Conservation (phyloP, 805 yeast species). For the Ogataea paradorogensis region DNA sequence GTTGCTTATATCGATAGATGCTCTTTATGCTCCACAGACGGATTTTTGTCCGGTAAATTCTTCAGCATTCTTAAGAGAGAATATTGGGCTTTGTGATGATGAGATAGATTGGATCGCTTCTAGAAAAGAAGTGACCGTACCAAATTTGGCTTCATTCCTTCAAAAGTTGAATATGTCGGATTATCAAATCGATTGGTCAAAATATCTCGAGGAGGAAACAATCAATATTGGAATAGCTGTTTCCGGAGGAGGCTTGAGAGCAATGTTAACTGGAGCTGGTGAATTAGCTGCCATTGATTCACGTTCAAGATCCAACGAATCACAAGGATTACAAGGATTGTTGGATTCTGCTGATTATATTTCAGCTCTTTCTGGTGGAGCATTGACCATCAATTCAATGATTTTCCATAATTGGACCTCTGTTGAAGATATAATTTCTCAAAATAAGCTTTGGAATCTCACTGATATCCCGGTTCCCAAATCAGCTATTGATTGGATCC, state of each 20-base stretch:
- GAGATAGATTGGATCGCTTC: slow-evolving; percentile 43
- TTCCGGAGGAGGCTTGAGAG: slow-evolving; percentile 86
- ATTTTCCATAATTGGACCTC: slow-evolving; percentile 67
- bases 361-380: slow-evolving; percentile 76
- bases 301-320: slow-evolving; percentile 42
- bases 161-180: slow-evolving; percentile 42
- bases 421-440: slow-evolving; percentile 50
- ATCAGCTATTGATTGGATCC: slow-evolving; percentile 47
- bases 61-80: not conserved
- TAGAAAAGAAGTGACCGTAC: slow-evolving; percentile 42
- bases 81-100: not conserved
- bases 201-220: slow-evolving; percentile 32
- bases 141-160: slow-evolving; percentile 43
- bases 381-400: slow-evolving; percentile 69
- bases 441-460: slow-evolving; percentile 60
- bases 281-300: slow-evolving; percentile 74
- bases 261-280: slow-evolving; percentile 83
- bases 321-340: slow-evolving; percentile 63
- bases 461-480: slow-evolving; percentile 54
- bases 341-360: slow-evolving; percentile 70
- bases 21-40: not conserved
- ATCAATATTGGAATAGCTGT: slow-evolving; percentile 52
- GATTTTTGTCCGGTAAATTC: not conserved
- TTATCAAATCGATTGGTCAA: slow-evolving; percentile 41
- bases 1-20: not conserved